Evolutionary conservation across 2,329 filamentous ascomycete species (phyloP).

Genomic region (Xylaria sp.): DNA sequence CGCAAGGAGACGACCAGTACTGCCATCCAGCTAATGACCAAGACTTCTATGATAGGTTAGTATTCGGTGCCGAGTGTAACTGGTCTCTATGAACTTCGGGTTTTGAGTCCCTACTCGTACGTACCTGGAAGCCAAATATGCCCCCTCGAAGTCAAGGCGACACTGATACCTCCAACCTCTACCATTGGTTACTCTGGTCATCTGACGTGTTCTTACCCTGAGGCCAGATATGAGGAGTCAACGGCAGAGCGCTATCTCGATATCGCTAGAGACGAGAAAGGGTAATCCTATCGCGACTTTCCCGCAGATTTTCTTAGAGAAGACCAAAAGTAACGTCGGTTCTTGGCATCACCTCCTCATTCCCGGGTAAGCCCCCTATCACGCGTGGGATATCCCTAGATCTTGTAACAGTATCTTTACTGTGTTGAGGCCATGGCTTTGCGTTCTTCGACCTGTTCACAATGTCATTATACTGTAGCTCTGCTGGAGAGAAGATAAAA

Average conservation of each 20-base stretch:
- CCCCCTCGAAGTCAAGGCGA: not conserved
- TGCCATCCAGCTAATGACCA: not conserved
- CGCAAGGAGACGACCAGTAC: not conserved
- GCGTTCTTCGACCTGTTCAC: not conserved
- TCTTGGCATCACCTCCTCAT: not conserved
- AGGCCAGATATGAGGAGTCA: not conserved
- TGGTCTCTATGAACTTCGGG: not conserved
- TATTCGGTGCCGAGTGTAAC: not conserved
- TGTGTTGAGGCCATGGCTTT: not conserved
- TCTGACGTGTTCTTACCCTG: not conserved
- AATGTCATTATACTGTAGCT: not conserved
- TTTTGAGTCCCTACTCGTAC: not conserved
- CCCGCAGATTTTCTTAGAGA: not conserved
- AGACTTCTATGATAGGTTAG: not conserved
- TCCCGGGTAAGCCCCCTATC: not conserved
- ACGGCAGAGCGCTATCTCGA: not conserved
- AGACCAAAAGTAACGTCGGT: not conserved
- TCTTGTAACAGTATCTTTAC: not conserved
- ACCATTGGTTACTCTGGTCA: not conserved
- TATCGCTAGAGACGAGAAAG: not conserved
- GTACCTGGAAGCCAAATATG: not conserved
- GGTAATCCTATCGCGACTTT: not conserved
- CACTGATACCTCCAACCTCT: not conserved
- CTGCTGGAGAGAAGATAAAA: not conserved
- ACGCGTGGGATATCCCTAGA: not conserved